Evolutionary conservation across 23 red algal species (phyloP).

Genomic region (Gracilariopsis chorda): DNA sequence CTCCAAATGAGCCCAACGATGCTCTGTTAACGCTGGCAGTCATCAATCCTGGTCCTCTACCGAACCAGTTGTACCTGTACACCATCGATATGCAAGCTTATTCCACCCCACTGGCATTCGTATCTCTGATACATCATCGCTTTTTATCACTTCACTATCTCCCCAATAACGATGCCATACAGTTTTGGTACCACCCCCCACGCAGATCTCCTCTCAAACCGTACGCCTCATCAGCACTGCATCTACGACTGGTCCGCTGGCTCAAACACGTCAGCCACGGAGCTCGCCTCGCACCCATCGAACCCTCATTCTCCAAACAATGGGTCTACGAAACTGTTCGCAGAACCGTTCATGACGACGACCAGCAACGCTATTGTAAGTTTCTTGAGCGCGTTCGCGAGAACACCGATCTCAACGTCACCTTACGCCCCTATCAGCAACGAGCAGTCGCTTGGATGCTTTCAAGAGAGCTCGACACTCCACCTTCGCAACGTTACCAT

Average conservation of each 20-base stretch:
- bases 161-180: background rate
- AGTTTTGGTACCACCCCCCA: background rate
- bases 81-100: background rate
- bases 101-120: background rate
- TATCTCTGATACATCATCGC: background rate
- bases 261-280: background rate
- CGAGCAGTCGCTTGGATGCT: constrained; percentile 61
- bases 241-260: background rate
- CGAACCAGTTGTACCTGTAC: background rate
- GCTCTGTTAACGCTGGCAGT: background rate
- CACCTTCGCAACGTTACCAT: background rate
- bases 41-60: background rate
- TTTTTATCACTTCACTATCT: background rate
- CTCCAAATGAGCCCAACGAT: background rate
- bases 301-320: background rate
- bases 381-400: background rate
- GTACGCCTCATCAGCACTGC: background rate
- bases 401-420: constrained; percentile 27
- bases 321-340: constrained; percentile 38
- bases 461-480: constrained; percentile 7
- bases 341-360: background rate
- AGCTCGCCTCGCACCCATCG: background rate
- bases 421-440: constrained; percentile 41
- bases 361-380: background rate
- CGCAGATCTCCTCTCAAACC: background rate